Evolutionary conservation across 1,139 yeast genomes (phyloP).

Genomic region (Magnusiomyces fungicola): DNA sequence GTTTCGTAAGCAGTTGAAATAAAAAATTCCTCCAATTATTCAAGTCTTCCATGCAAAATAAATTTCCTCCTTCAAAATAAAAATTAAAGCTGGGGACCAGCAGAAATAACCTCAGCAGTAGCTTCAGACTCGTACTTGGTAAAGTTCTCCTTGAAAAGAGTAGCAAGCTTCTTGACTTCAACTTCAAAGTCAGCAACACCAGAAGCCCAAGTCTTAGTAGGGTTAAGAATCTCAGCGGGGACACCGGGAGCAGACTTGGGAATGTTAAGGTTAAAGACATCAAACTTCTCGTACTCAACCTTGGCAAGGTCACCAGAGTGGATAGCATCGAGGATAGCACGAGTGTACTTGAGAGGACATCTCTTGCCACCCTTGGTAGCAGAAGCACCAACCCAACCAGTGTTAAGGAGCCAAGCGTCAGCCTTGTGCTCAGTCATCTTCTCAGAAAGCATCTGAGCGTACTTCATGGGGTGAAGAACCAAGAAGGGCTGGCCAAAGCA

Average conservation of each 20-base stretch:
- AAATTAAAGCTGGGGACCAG: constrained; percentile 64
- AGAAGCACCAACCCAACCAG: constrained; percentile 98
- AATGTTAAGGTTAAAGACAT: constrained; percentile 78
- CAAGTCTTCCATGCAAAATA: too few relatives aligned
- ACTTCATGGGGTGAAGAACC: constrained; percentile 96
- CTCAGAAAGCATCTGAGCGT: constrained; percentile 93
- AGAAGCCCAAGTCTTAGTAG: constrained; percentile 74
- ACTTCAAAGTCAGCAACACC: constrained; percentile 58
- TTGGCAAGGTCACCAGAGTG: constrained; percentile 84
- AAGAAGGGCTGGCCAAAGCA: constrained; percentile 99
- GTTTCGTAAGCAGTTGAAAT: background rate
- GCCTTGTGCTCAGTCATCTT: constrained; percentile 87
- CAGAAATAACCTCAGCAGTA: constrained; percentile 80
- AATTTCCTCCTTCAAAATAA: too few relatives aligned
- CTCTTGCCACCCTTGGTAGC: constrained; percentile 93
- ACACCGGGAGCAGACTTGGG: constrained; percentile 81
- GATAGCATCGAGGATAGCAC: constrained; percentile 92
- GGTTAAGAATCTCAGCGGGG: constrained; percentile 81
- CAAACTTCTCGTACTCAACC: constrained; percentile 76
- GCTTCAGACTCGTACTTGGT: constrained; percentile 77
- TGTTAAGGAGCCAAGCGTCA: constrained; percentile 92
- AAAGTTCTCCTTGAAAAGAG: constrained; percentile 78
- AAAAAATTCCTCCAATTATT: too few relatives aligned
- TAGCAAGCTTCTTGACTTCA: constrained; percentile 71
- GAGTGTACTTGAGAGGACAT: constrained; percentile 95